Percentiles rank a stretch among this genome's conserved stretches.
Conservation (phyloP, 257 asterid species). For the Striga asiatica region DNA sequence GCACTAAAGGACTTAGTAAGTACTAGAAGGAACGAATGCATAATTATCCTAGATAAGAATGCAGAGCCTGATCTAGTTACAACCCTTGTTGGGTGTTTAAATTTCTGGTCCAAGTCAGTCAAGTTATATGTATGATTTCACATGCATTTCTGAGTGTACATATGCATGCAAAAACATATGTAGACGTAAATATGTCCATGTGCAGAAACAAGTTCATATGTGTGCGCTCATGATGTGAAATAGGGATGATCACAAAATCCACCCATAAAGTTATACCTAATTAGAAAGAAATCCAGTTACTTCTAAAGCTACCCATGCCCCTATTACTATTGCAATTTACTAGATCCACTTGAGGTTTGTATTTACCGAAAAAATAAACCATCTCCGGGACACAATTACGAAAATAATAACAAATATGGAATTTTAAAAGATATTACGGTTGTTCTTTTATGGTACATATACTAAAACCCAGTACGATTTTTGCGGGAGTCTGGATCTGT, state of each 20-base stretch:
- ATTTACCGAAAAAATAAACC: not conserved
- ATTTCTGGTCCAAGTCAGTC: not conserved
- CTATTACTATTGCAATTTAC: not conserved
- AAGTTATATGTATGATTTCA: not conserved
- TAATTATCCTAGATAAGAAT: not conserved
- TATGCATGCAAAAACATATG: not conserved
- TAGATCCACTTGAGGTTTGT: not conserved
- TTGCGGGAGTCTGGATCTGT: not conserved
- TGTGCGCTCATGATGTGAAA: not conserved
- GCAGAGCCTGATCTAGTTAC: not conserved
- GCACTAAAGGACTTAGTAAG: not conserved
- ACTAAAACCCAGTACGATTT: not conserved
- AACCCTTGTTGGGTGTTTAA: not conserved
- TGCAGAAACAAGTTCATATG: not conserved
- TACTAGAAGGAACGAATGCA: not conserved
- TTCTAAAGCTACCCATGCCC: not conserved
- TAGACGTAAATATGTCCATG: not conserved
- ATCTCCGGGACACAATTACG: not conserved
- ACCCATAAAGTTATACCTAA: not conserved
- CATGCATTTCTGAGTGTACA: not conserved
- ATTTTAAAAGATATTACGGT: too few species aligned
- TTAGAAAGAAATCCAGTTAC: not conserved
- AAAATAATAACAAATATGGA: not conserved
- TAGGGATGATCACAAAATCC: not conserved
- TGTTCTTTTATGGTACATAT: too few species aligned